Base-by-base conservation (phyloP, 2,329 filamentous ascomycete genomes). In the Aspergillus calidoustus region DNA sequence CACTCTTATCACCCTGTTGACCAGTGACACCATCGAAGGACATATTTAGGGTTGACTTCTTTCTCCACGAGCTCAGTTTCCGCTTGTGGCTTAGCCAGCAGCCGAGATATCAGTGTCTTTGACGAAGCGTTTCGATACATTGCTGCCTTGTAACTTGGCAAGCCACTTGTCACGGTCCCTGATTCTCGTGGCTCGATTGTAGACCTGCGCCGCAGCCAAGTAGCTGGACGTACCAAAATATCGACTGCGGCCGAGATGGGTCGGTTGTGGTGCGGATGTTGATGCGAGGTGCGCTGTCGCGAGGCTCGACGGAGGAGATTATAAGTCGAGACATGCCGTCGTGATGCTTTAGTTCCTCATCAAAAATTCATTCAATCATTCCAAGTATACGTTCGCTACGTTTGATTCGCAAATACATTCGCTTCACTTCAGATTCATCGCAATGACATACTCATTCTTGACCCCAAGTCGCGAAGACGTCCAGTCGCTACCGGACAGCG, bases 81-180 rank as follows among this genome's bases (percentile, higher is more conserved):
- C 31, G 34, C 8, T 50, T 43, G 54, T 57, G 54, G 46, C 54
- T 57, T 57, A 43, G 30, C 38, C 22, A 38, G 11, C 5, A 6
- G 34, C 11, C 34, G 34, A 41, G 34, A 41, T 17, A 41, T 41
- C 11, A 11, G 8, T 13, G 5, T 11, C 34, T 15, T 41, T 41
- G 34, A 41, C 28, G 51, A 44, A 54, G 51, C 13, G 17, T 43
- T 15, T 19, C 13, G 46, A 30, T 57, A 55, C 30, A 15, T 22
- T 55, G 53, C 30, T 55, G 53, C 53, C 53, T 52, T 34, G 50
- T 7, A 9, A 54, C 51, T 43, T 43, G 34, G 51, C 51, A 54
- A 54, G 34, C 51, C 51, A 54, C 51, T 43, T 9, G 46, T 41
- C 46, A 25, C 15, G 23, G 46, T 48, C n/a, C 17, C 51, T 25